Base-by-base conservation (phyloP, 108 stramenopile genomes). In the Ochromonas danica region DNA sequence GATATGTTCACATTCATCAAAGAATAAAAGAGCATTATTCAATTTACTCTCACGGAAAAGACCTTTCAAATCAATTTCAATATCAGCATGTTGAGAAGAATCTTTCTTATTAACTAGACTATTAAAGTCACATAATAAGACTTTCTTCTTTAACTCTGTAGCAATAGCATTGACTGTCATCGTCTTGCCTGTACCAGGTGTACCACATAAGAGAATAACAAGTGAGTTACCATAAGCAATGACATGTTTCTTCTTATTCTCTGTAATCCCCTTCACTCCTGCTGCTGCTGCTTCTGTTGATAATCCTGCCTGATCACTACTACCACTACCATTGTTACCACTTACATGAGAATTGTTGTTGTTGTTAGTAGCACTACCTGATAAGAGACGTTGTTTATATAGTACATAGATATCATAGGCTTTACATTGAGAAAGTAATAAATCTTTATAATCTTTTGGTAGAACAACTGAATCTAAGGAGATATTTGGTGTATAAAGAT, bases 1-100 rank as follows among this genome's bases (percentile, higher is more conserved):
- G 1, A 81, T 28, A 1, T 31, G 33, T 70, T 81, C 80, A 70
- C 80, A 81, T 45, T 81, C 80, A 36, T 81, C 80, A 39, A 81
- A 74, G 42, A 81, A 81, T 42, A 81, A 25, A 14, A 81, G 39
- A 33, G 80, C 80, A 45, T 81, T 62, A 27, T n/a, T 39, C 71
- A 81, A 71, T 39, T 39, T 28, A 38, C 67, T 45, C 43, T 81
- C 80, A 35, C 80, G 80, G 25, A 81, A 81, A 1, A 81, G 43
- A 25, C 71, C 71, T 60, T 70, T 39, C 43, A 81, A 70, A 72
- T 81, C 80, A 41, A 39, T 22, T 22, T 74, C 80, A 1, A 63
- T 28, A 27, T 35, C 71, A 25, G 38, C 80, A 22, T 6, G 1
- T 14, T 25, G 14, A 28, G 3, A 2, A 22, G 1, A 1, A 51